Evolutionary conservation across 2,329 filamentous ascomycete genomes (phyloP), one percentile per base, ranked within the genome.

Genomic region (Xylaria sp.): DNA sequence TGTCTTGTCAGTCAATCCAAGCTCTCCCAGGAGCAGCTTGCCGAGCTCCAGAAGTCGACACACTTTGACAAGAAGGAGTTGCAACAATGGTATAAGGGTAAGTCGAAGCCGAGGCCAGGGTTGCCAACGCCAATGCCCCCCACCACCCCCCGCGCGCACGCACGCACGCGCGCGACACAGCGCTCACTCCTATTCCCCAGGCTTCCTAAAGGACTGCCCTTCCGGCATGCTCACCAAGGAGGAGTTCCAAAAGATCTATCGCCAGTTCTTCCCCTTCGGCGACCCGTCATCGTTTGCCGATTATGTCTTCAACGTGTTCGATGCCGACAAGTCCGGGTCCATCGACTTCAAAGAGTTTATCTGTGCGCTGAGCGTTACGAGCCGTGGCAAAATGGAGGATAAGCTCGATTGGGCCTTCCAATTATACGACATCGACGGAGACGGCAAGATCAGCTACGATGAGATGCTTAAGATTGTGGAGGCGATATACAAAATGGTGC

Each of bases 321-420:
- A 99, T 81, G 92, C 93, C 79, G 96, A 99, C 83, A 97, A 97
- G 79, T 97, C 93, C 53, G 96, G 96, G 74, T 95, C 93, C 75
- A 99, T 99, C 79, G 96, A 99, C 83, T 99, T 99, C 83, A 98
- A 98, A 81, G 96, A 99, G 83, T 99, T 99, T 83, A 99, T 99
- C 82, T 97, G 95, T 84, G 96, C 96, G 33, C 85, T 99, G 72
- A 97, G 93, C 81, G 95, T 99, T 78, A 99, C 96, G 59, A 97
- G 93, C 82, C 90, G 96, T 75, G 96, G 96, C 78, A 97, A 97
- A 86, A 97, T 98, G 93, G 96, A 99, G 83, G 96, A 99, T 83
- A 99, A 99, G 83, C 87, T 99, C 66, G 95, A 98, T 81, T 99
- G 96, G 96, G 96, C 96, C 17, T 99, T 99, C 84, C 95, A 99